phyloP scores from a whole-genome alignment of 192 early-diverging fungal genomes.

The Dimargaris xerosporica region DNA sequence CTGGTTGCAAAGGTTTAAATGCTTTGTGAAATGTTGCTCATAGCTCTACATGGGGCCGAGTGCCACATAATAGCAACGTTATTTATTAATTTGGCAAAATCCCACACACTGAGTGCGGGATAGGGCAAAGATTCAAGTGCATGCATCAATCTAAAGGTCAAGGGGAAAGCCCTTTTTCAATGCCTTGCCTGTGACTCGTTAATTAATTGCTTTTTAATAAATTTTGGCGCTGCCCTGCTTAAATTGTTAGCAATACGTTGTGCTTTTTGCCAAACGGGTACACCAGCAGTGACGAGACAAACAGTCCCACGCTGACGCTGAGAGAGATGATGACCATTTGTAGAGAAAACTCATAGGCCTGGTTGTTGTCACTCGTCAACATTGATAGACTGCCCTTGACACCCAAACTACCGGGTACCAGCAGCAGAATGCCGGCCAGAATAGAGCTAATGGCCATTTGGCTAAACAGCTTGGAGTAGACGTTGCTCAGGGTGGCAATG shows the following conservation, averaged over 20 bases:
- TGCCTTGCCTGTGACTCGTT: too few relatives aligned
- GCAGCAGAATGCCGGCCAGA: slow-evolving; percentile 60
- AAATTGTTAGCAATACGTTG: slow-evolving; percentile 30
- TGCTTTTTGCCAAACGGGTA: slow-evolving; percentile 36
- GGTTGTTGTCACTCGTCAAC: slow-evolving; percentile 33
- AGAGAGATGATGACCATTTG: slow-evolving; percentile 46
- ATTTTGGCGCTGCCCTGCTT: too few relatives aligned
- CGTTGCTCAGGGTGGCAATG: slow-evolving; percentile 62
- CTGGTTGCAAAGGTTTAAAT: too few relatives aligned
- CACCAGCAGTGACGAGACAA: slow-evolving; percentile 48
- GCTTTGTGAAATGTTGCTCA: too few relatives aligned
- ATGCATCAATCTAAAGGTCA: too few relatives aligned
- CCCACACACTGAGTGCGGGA: too few relatives aligned
- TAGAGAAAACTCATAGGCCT: slow-evolving; percentile 33
- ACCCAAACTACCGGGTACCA: slow-evolving; percentile 74
- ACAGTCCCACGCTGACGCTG: slow-evolving; percentile 51
- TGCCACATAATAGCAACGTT: too few relatives aligned
- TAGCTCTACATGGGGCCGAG: too few relatives aligned
- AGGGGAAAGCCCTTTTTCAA: too few relatives aligned
- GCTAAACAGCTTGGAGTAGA: slow-evolving; percentile 56
- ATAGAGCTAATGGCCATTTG: slow-evolving; percentile 65
- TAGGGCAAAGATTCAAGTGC: too few relatives aligned
- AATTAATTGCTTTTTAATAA: too few relatives aligned
- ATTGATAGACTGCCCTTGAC: slow-evolving; percentile 45
- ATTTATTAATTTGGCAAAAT: too few relatives aligned